Conservation (phyloP, 805 yeast genomes). For the Metschnikowia kunwiensis region DNA sequence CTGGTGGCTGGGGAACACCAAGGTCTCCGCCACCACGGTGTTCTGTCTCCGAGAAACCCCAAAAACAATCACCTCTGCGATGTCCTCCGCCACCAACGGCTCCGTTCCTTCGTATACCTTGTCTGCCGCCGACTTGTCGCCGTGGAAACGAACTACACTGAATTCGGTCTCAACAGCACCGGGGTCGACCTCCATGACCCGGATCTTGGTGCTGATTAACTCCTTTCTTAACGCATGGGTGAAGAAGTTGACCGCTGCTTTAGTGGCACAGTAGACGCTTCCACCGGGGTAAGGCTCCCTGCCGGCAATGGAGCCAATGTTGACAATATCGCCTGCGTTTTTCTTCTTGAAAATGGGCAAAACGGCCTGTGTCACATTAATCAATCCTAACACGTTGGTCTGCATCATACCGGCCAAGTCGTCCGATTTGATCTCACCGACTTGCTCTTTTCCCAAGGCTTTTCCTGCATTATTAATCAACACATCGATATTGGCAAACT, state of each 20-base stretch:
- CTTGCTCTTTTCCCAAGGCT: slow-evolving; percentile 33
- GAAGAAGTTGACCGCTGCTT: slow-evolving; percentile 36
- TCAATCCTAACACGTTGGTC: slow-evolving; percentile 37
- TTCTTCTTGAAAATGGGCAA: slow-evolving; percentile 36
- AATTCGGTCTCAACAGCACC: slow-evolving; percentile 43
- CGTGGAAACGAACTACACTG: slow-evolving; percentile 33
- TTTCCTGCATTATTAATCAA: slow-evolving; percentile 41
- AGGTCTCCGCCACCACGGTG: slow-evolving; percentile 38
- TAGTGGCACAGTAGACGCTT: slow-evolving; percentile 37
- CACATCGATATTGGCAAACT: slow-evolving; percentile 36
- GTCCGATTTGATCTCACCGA: slow-evolving; percentile 29
- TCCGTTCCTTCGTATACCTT: slow-evolving; percentile 34
- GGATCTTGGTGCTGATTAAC: slow-evolving; percentile 32
- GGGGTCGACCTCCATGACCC: slow-evolving; percentile 40
- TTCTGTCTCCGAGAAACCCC: slow-evolving; percentile 33
- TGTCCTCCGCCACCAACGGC: slow-evolving; percentile 36
- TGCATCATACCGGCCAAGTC: slow-evolving; percentile 37
- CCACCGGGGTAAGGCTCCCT: slow-evolving; percentile 40
- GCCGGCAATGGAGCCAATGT: slow-evolving; percentile 39
- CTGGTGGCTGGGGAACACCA: slow-evolving; percentile 39
- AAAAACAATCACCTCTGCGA: slow-evolving; percentile 39
- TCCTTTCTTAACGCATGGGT: slow-evolving; percentile 36
- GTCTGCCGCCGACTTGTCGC: slow-evolving; percentile 31
- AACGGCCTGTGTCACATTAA: slow-evolving; percentile 37
- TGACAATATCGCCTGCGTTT: slow-evolving; percentile 36